phyloP scores from a whole-genome alignment of 2,329 filamentous ascomycete genomes.

The Parafenestella ontariensis region DNA sequence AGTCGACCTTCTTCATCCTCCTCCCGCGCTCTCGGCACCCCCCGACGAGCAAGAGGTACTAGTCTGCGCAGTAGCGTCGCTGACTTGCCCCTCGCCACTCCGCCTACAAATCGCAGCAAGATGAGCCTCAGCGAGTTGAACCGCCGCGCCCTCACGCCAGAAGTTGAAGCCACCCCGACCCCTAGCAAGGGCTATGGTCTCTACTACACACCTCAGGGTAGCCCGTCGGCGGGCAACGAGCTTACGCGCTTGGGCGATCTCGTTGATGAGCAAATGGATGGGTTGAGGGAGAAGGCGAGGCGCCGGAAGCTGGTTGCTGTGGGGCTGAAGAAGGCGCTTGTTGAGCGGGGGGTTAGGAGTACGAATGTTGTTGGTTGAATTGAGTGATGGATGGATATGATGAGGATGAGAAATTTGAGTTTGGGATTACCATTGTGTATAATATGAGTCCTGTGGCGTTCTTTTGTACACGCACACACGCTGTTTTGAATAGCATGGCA shows the following conservation, averaged over 20 bases:
- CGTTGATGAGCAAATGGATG: constrained; percentile 50
- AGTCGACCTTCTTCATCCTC: constrained; percentile 35
- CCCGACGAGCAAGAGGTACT: constrained; percentile 21
- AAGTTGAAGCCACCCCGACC: constrained; percentile 34
- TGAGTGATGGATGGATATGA: no score
- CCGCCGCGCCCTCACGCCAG: constrained; percentile 39
- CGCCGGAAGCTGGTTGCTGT: constrained; percentile 49
- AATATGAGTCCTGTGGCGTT: no score
- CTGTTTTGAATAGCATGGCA: constrained; percentile 25
- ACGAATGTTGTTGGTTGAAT: constrained; percentile 14
- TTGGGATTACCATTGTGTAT: no score
- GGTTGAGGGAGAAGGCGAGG: constrained; percentile 42
- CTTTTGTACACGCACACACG: no score
- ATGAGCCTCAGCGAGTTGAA: constrained; percentile 42
- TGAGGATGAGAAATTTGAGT: no score
- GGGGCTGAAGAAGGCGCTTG: constrained; percentile 47
- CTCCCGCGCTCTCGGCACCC: constrained; percentile 22
- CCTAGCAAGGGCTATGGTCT: constrained; percentile 42
- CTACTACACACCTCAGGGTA: constrained; percentile 44
- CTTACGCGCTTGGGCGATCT: constrained; percentile 48
- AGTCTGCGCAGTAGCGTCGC: constrained; percentile 24
- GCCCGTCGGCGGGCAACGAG: constrained; percentile 28
- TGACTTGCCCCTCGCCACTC: constrained; percentile 45
- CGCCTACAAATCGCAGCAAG: constrained; percentile 43
- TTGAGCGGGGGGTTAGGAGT: constrained; percentile 41